Base-by-base conservation (phyloP, 2,329 filamentous ascomycete species). In the Ceratocystis smalleyi region DNA sequence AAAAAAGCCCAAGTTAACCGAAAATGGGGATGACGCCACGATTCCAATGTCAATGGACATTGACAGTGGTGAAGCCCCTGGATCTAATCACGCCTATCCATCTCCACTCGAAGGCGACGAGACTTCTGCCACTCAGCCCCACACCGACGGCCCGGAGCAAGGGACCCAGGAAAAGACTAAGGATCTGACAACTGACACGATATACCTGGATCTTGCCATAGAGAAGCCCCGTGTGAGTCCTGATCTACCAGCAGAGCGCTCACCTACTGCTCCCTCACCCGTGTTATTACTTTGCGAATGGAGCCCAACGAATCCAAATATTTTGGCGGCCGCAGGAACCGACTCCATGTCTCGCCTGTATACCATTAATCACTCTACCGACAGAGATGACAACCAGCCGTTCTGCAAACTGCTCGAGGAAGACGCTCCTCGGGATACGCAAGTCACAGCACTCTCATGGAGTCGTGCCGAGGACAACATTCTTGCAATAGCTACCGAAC, bases 261-360 rank as follows among this genome's bases (percentile, higher is more conserved):
- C 59, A 43, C 27, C 59, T 32, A 57, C 54, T 6, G 27, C 40
- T 10, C 81, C 79, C 70, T 77, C 77, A 74, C 81, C 83, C 72
- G 79, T 84, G 70, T 75, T 86, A 74, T 78, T 86, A 76, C 82
- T 85, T 74, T 85, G 83, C 79, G 82, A 84, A 78, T 86, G 83
- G 81, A 85, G 81, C 77, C 83, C 83, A 69, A 78, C 73, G 74
- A 79, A 86, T 77, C 80, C 83, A 73, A 82, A 79, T 67, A 76
- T 84, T 75, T 78, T 86, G 78, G 83, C 83, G 74, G 83, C 82
- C 78, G 83, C 81, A 76, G 83, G 83, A 71, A 85, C 82, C 73
- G 83, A 86, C 77, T 82, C 83, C 75, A 82, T 86, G 82, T 83
- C 83, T 77, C 83, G 83, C 68, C 78, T 86, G 75, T 86, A 83